Evolutionary conservation across 495 filamentous ascomycete genomes (phyloP), one percentile per base, ranked within the genome.

Genomic region (Aspergillus sclerotioniger): DNA sequence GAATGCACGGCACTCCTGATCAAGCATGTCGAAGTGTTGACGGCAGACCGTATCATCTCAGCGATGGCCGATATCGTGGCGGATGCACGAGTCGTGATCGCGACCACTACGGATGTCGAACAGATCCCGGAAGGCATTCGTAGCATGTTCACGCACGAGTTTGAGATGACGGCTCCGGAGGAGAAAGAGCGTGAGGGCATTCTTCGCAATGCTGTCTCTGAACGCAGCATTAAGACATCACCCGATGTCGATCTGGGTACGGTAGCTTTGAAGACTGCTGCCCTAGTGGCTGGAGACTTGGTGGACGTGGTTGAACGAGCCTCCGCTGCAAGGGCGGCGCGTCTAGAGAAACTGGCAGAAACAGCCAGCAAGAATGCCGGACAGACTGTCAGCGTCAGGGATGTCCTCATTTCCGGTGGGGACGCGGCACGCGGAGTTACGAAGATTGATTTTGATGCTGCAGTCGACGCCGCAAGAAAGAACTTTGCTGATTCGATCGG

Each of bases 401-500:
- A 98, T 71, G 80, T 98, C 21, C 81, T 90, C 46, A 78, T 98
- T 2, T 86, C 95, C n/a, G 94, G 94, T n/a, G 94, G 93, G 9
- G 81, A 90, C 20, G 80, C 85, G 7, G 87, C 86, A 16, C 82
- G 84, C 8, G 89, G 86, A 32, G 78, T 99, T 19, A 92, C 84
- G n/a, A 91, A 89, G 64, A 77, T 82, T 3, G 94, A 99, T 72
- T 94, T 98, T 57, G 90, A 96, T 62, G 67, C 85, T 16, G 94
- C 94, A 0, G 91, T 98, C 7, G 95, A 97, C 53, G 90, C 90
- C 16, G 94, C 95, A 2, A 86, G 94, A 33, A 95, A 96, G 80
- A 98, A 96, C 70, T 98, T 99, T 67, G 90, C 93, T 5, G 95
- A 98, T 70, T 85, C 92, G 10, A 98, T 99, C 62, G 95, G 95